Conservation (phyloP, 768 basidiomycete genomes). For the Podaxis rugospora region DNA sequence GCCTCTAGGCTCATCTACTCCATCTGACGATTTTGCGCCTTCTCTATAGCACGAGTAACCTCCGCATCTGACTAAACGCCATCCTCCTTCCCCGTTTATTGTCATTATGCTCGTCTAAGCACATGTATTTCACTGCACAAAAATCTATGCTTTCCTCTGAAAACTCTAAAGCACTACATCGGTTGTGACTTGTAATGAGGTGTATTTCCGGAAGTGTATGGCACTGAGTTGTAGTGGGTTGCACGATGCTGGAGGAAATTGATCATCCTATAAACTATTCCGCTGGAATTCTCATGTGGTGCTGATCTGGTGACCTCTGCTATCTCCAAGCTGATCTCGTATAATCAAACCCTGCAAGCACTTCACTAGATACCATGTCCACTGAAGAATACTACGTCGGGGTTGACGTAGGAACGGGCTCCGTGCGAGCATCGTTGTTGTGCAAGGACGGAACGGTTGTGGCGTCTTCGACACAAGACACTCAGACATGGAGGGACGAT, state of each 20-base stretch:
- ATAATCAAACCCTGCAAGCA: not conserved
- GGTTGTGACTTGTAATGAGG: not conserved
- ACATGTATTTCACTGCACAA: conserved; percentile 31
- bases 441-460: conserved; percentile 61
- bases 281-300: not conserved
- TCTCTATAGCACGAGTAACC: conserved; percentile 42
- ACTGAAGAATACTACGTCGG: conserved; percentile 58
- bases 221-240: not conserved
- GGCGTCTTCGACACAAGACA: conserved; percentile 78
- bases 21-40: not conserved
- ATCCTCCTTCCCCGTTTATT: conserved; percentile 15
- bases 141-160: conserved; percentile 30
- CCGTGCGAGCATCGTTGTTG: conserved; percentile 83
- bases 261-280: too few relatives aligned
- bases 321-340: conserved; percentile 3
- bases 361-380: conserved; percentile 25
- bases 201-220: too few relatives aligned
- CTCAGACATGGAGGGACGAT: conserved; percentile 81
- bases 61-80: conserved; percentile 38
- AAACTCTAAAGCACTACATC: not conserved
- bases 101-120: conserved; percentile 30
- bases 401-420: conserved; percentile 90
- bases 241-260: not conserved
- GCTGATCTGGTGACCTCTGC: conserved; percentile 5
- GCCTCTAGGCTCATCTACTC: not conserved